These are phyloP conservation scores for Stemphylium lycopersici DNA, from an alignment of 2,329 filamentous ascomycete species.

Conservation along the genomic window DNA sequence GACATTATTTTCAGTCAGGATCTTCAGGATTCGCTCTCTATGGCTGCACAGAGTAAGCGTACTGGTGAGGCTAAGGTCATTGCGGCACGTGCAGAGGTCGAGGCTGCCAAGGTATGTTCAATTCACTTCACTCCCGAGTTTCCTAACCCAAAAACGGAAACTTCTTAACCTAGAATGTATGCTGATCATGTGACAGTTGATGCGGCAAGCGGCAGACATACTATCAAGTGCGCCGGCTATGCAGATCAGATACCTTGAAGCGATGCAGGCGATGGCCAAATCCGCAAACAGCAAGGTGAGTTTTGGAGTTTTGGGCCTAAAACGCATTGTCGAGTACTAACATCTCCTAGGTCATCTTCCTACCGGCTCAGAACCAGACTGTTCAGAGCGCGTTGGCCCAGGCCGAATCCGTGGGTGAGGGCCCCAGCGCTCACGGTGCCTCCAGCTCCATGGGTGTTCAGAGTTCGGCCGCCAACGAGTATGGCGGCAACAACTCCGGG, in stretches of 20 bases:
- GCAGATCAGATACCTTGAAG: constrained; percentile 80
- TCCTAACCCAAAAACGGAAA: no score
- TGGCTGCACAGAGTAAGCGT: constrained; percentile 98
- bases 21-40: constrained; percentile 92
- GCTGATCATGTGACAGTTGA: no score
- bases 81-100: constrained; percentile 93
- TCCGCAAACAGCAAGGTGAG: constrained; percentile 76
- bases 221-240: constrained; percentile 90
- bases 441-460: constrained; percentile 17
- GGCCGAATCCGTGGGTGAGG: constrained; percentile 61
- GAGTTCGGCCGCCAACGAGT: constrained; percentile 38
- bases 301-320: no score
- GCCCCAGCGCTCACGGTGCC: constrained; percentile 56
- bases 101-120: constrained; percentile 73
- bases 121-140: no score
- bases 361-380: constrained; percentile 49
- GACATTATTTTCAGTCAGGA: constrained; percentile 98
- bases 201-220: constrained; percentile 69
- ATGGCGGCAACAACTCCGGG: constrained; percentile 54
- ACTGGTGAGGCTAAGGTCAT: constrained; percentile 99
- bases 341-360: constrained; percentile 44
- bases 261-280: constrained; percentile 99
- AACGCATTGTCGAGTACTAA: no score
- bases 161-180: no score
- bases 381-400: constrained; percentile 60